Percentiles rank a stretch among this genome's conserved stretches.
phyloP scores from a whole-genome alignment of 140 eudicot genomes.

The Flaveria floridana region DNA sequence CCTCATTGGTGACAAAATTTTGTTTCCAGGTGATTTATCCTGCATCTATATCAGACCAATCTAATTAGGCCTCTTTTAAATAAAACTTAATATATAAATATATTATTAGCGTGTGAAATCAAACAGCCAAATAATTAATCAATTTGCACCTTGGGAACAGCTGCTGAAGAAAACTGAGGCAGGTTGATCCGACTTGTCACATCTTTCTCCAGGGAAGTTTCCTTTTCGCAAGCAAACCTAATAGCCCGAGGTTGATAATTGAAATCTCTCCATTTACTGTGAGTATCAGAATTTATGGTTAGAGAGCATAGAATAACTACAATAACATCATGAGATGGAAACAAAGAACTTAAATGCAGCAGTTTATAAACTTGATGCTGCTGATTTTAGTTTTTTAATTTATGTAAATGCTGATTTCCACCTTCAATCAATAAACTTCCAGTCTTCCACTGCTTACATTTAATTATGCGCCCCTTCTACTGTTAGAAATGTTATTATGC shows the following conservation, averaged over 20 bases:
- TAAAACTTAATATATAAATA: conserved; percentile 17
- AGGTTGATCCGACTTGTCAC: conserved; percentile 39
- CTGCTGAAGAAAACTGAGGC: conserved; percentile 83
- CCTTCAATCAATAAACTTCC: background rate
- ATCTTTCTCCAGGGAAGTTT: conserved; percentile 39
- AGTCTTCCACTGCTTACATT: background rate
- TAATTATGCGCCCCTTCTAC: background rate
- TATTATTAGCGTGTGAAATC: background rate
- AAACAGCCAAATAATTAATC: conserved; percentile 11
- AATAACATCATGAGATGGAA: conserved; percentile 14
- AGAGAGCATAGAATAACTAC: background rate
- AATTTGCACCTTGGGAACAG: conserved; percentile 66
- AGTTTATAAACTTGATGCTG: background rate
- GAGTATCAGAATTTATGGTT: background rate
- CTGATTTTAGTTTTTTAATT: background rate
- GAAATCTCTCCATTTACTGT: conserved; percentile 83
- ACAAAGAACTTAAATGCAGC: conserved; percentile 7
- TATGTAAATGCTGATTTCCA: background rate
- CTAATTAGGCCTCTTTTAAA: conserved; percentile 15
- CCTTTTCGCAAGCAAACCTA: conserved; percentile 58
- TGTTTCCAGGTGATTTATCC: conserved; percentile 35
- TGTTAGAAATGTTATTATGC: background rate
- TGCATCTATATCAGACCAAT: conserved; percentile 38
- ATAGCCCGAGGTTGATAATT: conserved; percentile 57
- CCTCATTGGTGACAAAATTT: conserved; percentile 44